Evolutionary conservation across 2,329 filamentous ascomycete species (phyloP).

Genomic region (Clonostachys chloroleuca): DNA sequence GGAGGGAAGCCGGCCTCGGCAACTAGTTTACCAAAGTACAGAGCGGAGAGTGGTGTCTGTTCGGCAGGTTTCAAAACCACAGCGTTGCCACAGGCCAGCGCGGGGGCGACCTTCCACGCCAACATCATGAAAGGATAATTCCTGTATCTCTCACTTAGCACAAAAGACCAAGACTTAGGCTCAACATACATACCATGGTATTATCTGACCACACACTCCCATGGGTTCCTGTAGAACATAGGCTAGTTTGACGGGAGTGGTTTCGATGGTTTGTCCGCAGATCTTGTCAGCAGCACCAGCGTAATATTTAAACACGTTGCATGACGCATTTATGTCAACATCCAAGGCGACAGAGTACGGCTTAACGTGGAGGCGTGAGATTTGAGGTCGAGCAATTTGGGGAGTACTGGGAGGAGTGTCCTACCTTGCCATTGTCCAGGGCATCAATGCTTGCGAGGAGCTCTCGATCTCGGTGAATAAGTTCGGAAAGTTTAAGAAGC

Average conservation of each 20-base stretch:
- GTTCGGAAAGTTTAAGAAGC: slow-evolving; percentile 63
- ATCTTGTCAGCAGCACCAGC: slow-evolving; percentile 92
- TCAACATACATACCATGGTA: slow-evolving; percentile 51
- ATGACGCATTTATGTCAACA: too few species aligned
- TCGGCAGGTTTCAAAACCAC: slow-evolving; percentile 56
- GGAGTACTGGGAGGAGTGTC: slow-evolving; percentile 9
- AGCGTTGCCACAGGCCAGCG: slow-evolving; percentile 54
- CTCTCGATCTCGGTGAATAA: slow-evolving; percentile 58
- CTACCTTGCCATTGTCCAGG: slow-evolving; percentile 68
- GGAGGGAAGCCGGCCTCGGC: slow-evolving; percentile 69
- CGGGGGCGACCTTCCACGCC: slow-evolving; percentile 65
- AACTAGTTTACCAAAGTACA: slow-evolving; percentile 58
- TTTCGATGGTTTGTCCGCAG: slow-evolving; percentile 80
- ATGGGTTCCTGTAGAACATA: slow-evolving; percentile 75
- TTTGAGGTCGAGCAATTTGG: too few species aligned
- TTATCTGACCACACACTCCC: slow-evolving; percentile 59
- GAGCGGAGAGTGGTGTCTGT: slow-evolving; percentile 52
- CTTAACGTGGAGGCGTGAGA: too few species aligned
- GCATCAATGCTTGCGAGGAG: slow-evolving; percentile 51
- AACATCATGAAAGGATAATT: not conserved
- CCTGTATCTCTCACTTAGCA: too few species aligned
- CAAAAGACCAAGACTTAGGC: too few species aligned
- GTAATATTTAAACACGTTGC: slow-evolving; percentile 34
- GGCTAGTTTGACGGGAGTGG: slow-evolving; percentile 72
- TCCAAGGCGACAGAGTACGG: too few species aligned